These are phyloP conservation scores for Opeltia flavorubescens DNA, from an alignment of 495 filamentous ascomycete genomes.

Conservation along the genomic window DNA sequence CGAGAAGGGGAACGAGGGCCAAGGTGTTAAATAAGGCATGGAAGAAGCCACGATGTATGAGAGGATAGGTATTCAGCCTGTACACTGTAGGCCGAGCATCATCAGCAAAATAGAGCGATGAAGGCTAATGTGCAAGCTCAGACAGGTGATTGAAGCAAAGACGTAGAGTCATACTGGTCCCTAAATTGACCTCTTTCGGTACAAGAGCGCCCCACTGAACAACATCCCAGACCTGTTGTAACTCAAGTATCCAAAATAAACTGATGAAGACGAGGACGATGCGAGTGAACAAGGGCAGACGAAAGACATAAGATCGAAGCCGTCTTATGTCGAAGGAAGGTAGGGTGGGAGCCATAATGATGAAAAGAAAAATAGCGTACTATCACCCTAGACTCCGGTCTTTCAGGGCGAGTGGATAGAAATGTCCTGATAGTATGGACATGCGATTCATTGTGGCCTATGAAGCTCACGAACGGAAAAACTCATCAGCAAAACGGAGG, in stretches of 20 bases:
- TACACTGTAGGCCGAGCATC: slow-evolving; percentile 47
- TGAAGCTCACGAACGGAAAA: no score
- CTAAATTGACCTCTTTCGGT: slow-evolving; percentile 56
- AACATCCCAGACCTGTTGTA: slow-evolving; percentile 55
- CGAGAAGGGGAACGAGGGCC: slow-evolving; percentile 68
- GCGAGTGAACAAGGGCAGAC: slow-evolving; percentile 80
- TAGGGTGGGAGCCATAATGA: slow-evolving; percentile 11
- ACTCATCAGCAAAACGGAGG: not conserved
- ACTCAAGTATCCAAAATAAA: slow-evolving; percentile 48
- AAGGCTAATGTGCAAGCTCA: not conserved
- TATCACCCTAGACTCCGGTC: no score
- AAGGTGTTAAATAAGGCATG: slow-evolving; percentile 69
- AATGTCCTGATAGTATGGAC: not conserved
- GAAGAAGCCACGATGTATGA: slow-evolving; percentile 70
- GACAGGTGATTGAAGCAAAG: not conserved
- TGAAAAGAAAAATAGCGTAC: no score
- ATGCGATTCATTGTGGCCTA: no score
- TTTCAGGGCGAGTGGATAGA: not conserved
- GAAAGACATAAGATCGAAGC: slow-evolving; percentile 57
- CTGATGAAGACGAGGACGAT: slow-evolving; percentile 54
- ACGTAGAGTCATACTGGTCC: slow-evolving; percentile 48
- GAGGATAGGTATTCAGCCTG: slow-evolving; percentile 80
- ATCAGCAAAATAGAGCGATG: not conserved
- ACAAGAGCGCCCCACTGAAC: slow-evolving; percentile 62
- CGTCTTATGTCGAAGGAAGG: slow-evolving; percentile 33